Percentiles rank a stretch among this genome's conserved stretches.
phyloP scores from a whole-genome alignment of 257 asterid species.

The Solanum arcanum region DNA sequence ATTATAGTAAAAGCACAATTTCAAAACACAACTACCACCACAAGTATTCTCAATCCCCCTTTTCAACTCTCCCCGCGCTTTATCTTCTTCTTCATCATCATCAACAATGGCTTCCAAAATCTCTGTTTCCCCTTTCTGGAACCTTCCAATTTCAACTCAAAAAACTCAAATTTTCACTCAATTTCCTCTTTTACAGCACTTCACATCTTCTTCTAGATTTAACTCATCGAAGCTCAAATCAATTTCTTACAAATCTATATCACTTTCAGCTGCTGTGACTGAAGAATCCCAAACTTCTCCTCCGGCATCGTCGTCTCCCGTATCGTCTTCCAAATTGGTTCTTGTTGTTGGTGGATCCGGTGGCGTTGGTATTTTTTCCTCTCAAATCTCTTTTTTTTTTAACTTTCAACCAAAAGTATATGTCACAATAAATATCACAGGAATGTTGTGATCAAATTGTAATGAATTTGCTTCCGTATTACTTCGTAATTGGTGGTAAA shows the following conservation, averaged over 20 bases:
- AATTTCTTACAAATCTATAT: conserved; percentile 4
- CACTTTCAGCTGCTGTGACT: conserved; percentile 1
- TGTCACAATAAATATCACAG: background rate
- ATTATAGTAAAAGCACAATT: background rate
- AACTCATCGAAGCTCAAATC: background rate
- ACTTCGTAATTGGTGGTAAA: background rate
- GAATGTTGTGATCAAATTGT: background rate
- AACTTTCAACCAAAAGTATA: background rate
- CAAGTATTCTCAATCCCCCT: background rate
- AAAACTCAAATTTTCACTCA: conserved; percentile 9
- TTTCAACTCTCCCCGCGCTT: background rate
- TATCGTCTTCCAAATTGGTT: conserved; percentile 47
- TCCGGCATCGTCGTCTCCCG: background rate
- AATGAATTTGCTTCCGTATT: background rate
- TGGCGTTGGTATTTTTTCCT: conserved; percentile 63
- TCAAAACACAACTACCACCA: background rate
- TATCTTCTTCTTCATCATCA: background rate
- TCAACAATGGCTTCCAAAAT: conserved; percentile 48
- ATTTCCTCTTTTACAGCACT: conserved; percentile 6
- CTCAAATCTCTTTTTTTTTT: background rate
- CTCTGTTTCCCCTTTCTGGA: conserved; percentile 22
- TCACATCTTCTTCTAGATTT: conserved; percentile 14
- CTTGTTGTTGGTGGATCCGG: conserved; percentile 95
- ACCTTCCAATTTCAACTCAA: conserved; percentile 24
- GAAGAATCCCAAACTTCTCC: conserved; percentile 10